Percentiles rank a stretch among this genome's conserved stretches.
phyloP scores from a whole-genome alignment of 345 rosid genomes.

The Sonneratia alba region DNA sequence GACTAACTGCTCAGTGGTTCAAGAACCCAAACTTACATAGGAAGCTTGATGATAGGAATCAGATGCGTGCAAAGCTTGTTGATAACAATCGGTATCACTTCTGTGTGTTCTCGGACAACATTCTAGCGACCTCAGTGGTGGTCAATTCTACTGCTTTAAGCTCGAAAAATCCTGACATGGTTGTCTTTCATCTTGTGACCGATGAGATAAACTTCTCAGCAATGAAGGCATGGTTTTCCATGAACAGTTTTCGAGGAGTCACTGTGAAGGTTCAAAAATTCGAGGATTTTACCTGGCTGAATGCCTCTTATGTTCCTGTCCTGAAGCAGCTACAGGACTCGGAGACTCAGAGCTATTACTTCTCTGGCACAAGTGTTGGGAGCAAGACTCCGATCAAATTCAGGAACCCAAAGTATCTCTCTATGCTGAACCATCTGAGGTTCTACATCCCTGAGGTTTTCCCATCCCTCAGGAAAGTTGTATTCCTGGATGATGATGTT shows the following conservation, averaged over 20 bases:
- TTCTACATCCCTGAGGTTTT: constrained; percentile 89
- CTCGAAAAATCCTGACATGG: constrained; percentile 46
- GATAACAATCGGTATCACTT: constrained; percentile 64
- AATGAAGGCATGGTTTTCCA: constrained; percentile 81
- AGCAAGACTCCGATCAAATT: constrained; percentile 79
- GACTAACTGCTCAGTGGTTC: constrained; percentile 73
- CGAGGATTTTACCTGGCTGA: constrained; percentile 84
- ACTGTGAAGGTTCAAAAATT: constrained; percentile 80
- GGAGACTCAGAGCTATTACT: constrained; percentile 80
- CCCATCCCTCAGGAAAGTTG: constrained; percentile 68
- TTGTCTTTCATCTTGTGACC: constrained; percentile 80
- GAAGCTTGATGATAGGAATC: constrained; percentile 30
- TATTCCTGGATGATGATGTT: constrained; percentile 86
- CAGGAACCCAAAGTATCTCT: constrained; percentile 83
- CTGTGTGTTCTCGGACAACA: constrained; percentile 83
- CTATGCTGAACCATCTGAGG: constrained; percentile 86
- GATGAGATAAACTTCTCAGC: constrained; percentile 78
- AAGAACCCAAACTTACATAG: constrained; percentile 34
- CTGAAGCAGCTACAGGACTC: constrained; percentile 93
- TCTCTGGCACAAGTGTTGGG: constrained; percentile 63
- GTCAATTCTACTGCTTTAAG: constrained; percentile 75
- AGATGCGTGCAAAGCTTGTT: constrained; percentile 32
- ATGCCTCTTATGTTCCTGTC: constrained; percentile 90
- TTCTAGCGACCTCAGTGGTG: constrained; percentile 84
- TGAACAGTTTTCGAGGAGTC: constrained; percentile 57